Percentiles rank a stretch among this genome's conserved stretches.
Conservation (phyloP, 805 yeast species). For the Zygoascus ofunaensis region DNA sequence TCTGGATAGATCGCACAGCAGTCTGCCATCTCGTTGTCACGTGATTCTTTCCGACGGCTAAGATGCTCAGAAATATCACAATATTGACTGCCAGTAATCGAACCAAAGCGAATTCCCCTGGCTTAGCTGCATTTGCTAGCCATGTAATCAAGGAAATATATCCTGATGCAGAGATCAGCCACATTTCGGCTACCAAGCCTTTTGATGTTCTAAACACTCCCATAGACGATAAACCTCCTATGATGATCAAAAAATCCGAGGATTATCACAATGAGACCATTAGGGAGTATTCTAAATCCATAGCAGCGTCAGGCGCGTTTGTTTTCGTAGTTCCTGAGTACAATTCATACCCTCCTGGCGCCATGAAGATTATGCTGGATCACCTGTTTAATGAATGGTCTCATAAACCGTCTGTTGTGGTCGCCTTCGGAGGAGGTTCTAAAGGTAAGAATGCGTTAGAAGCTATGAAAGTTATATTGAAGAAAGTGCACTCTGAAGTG, state of each 20-base stretch:
- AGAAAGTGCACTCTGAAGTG: neutral
- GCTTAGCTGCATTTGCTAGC: neutral
- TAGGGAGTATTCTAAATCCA: neutral
- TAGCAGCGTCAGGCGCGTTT: constrained; percentile 19
- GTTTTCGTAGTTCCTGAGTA: constrained; percentile 34
- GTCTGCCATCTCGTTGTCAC: no score
- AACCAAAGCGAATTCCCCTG: neutral
- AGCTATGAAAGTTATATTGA: neutral
- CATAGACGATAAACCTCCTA: neutral
- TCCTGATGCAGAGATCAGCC: neutral
- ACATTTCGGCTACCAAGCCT: neutral
- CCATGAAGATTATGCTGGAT: constrained; percentile 33
- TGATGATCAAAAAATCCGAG: neutral
- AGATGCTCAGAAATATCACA: no score
- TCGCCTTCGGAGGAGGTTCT: constrained; percentile 30
- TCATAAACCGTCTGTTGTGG: constrained; percentile 28
- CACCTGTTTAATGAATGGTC: constrained; percentile 30
- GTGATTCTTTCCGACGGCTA: no score
- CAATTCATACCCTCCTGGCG: constrained; percentile 33
- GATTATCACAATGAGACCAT: neutral
- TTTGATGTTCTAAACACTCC: neutral
- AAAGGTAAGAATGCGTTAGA: constrained; percentile 10
- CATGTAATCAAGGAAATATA: neutral
- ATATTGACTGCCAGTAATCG: neutral
- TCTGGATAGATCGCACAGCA: no score